Evolutionary conservation across 2,329 filamentous ascomycete genomes (phyloP).

Genomic region (Rhinocladiella mackenziei): DNA sequence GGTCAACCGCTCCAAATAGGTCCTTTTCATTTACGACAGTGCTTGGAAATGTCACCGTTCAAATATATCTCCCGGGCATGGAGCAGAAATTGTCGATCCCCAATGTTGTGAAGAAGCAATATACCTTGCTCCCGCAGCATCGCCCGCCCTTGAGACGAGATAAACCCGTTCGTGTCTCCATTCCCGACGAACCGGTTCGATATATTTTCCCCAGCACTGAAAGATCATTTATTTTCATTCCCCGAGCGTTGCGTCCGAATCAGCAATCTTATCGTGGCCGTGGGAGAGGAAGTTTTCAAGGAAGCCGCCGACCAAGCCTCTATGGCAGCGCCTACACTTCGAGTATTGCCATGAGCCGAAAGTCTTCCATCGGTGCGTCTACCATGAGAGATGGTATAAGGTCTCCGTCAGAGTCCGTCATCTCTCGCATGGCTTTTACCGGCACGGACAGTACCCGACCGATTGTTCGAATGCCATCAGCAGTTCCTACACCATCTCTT

Average conservation of each 20-base stretch:
- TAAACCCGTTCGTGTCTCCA: constrained; percentile 90
- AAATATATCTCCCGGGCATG: constrained; percentile 75
- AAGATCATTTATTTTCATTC: constrained; percentile 96
- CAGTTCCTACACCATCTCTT: constrained; percentile 34
- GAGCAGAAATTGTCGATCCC: constrained; percentile 66
- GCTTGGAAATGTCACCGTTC: constrained; percentile 78
- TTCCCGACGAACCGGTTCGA: constrained; percentile 69
- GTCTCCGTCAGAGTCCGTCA: constrained; percentile 74
- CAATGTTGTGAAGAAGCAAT: constrained; percentile 77
- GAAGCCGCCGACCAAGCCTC: constrained; percentile 73
- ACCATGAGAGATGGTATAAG: constrained; percentile 65
- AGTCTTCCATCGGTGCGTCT: constrained; percentile 66
- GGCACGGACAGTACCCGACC: constrained; percentile 58
- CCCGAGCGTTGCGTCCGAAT: constrained; percentile 85
- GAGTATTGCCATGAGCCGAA: constrained; percentile 80
- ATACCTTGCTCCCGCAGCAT: constrained; percentile 92
- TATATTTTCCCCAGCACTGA: constrained; percentile 90
- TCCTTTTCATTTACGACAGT: constrained; percentile 78
- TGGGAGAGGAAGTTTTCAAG: constrained; percentile 68
- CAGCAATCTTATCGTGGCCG: constrained; percentile 71
- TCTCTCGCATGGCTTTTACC: constrained; percentile 61
- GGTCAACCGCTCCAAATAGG: constrained; percentile 58
- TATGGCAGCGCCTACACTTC: constrained; percentile 83
- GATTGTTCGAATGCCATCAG: constrained; percentile 77
- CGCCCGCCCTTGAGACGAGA: constrained; percentile 89